phyloP scores from a whole-genome alignment of 2,329 filamentous ascomycete species.

The Aureobasidium sp. region DNA sequence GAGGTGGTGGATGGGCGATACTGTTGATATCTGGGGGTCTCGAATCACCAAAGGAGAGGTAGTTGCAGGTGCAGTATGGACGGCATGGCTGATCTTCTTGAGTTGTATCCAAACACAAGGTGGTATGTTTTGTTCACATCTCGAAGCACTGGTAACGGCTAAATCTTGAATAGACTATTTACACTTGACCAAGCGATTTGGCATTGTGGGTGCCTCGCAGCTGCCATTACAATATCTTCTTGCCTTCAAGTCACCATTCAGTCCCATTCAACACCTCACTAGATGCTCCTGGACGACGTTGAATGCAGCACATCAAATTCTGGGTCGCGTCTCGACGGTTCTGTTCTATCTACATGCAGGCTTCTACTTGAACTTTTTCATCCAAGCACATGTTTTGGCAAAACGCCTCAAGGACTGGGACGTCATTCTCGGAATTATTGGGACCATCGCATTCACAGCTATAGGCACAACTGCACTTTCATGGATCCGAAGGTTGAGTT shows the following conservation, averaged over 20 bases:
- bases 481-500: constrained; percentile 37
- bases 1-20: constrained; percentile 26
- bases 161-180: constrained; percentile 45
- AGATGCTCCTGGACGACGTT: constrained; percentile 46
- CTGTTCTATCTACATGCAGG: constrained; percentile 44
- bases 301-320: constrained; percentile 49
- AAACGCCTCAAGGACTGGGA: constrained; percentile 49
- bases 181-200: constrained; percentile 54
- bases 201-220: constrained; percentile 51
- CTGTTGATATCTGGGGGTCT: constrained; percentile 26
- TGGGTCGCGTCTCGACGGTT: constrained; percentile 45
- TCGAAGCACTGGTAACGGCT: background rate
- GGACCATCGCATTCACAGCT: constrained; percentile 35
- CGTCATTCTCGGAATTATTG: constrained; percentile 47
- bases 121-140: constrained; percentile 33
- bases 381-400: constrained; percentile 39
- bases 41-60: constrained; percentile 44
- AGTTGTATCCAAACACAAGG: constrained; percentile 43
- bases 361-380: constrained; percentile 51
- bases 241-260: constrained; percentile 42
- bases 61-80: constrained; percentile 40
- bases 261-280: constrained; percentile 43
- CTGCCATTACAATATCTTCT: constrained; percentile 52
- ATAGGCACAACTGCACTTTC: constrained; percentile 42
- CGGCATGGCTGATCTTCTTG: constrained; percentile 43